These are phyloP conservation scores for Lecanoromycetidae sp. DNA, from an alignment of 2,329 filamentous ascomycete genomes.

Conservation along the genomic window DNA sequence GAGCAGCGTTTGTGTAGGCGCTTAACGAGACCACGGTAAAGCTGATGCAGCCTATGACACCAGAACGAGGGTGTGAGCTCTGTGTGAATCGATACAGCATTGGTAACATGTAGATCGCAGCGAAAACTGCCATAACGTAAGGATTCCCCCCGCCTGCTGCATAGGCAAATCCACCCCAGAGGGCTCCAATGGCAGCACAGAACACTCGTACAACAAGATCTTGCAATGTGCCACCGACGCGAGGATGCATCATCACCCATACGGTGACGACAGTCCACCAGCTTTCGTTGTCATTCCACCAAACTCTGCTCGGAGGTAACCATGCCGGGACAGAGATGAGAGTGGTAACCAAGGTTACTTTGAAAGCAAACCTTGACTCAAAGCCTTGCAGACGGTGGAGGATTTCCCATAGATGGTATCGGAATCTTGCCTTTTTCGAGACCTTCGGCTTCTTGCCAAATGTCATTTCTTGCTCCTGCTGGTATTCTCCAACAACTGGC, in stretches of 20 bases:
- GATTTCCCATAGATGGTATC: slow-evolving; percentile 39
- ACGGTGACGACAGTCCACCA: slow-evolving; percentile 50
- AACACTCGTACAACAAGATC: slow-evolving; percentile 43
- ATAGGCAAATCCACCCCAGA: slow-evolving; percentile 44
- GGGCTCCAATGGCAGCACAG: slow-evolving; percentile 40
- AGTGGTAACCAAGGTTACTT: slow-evolving; percentile 41
- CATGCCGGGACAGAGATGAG: slow-evolving; percentile 45
- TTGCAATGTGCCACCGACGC: slow-evolving; percentile 46
- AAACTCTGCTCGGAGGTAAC: slow-evolving; percentile 32
- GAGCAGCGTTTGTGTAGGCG: slow-evolving; percentile 17
- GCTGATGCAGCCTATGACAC: slow-evolving; percentile 45
- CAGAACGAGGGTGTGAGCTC: slow-evolving; percentile 43
- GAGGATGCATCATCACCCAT: slow-evolving; percentile 44
- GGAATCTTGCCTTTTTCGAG: slow-evolving; percentile 29
- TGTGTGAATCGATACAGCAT: slow-evolving; percentile 47
- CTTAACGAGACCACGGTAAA: slow-evolving; percentile 42
- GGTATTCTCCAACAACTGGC: neutral
- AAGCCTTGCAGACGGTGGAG: slow-evolving; percentile 46
- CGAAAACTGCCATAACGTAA: slow-evolving; percentile 44
- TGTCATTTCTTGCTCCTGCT: slow-evolving; percentile 19
- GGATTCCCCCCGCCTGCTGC: slow-evolving; percentile 41
- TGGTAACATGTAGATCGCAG: slow-evolving; percentile 46
- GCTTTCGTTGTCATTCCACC: slow-evolving; percentile 45
- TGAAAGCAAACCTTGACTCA: slow-evolving; percentile 46
- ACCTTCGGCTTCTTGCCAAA: slow-evolving; percentile 28